A percentile compares a stretch with the other conserved stretches of the same genome.
Evolutionary conservation across 139 green algal species (phyloP).

Genomic region (Chlamydomonas incerta): DNA sequence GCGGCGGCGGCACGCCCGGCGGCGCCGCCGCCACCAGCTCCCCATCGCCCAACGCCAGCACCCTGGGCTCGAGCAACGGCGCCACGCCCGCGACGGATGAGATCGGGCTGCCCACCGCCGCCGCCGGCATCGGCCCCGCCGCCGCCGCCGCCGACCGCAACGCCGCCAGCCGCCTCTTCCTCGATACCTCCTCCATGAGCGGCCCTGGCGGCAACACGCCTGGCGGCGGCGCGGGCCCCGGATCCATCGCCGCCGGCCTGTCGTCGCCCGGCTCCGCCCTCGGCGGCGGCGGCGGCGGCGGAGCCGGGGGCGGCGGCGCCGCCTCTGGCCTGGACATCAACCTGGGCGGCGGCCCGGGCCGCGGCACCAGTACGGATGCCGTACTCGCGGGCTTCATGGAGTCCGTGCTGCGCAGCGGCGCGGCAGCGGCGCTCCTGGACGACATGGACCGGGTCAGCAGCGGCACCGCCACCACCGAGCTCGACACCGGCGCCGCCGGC

Average conservation of each 20-base stretch:
- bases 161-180: not conserved
- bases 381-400: conserved; percentile 34
- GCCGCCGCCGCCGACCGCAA: not conserved
- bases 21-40: no score
- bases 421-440: not conserved
- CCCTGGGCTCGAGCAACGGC: not conserved
- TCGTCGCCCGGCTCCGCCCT: no score
- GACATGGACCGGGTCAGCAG: not conserved
- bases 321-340: no score
- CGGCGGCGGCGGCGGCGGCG: no score
- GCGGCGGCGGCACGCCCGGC: no score
- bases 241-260: no score
- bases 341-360: no score
- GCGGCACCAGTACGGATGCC: not conserved
- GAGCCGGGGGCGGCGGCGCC: no score
- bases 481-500: not conserved
- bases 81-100: no score
- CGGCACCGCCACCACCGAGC: not conserved
- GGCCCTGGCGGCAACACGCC: not conserved
- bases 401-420: conserved; percentile 18
- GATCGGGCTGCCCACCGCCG: no score
- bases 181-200: not conserved
- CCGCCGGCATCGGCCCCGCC: not conserved
- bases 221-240: no score
- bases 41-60: no score